Evolutionary conservation across 768 basidiomycete species (phyloP), one percentile per base, ranked within the genome.

Genomic region (Mycena capillaripes): DNA sequence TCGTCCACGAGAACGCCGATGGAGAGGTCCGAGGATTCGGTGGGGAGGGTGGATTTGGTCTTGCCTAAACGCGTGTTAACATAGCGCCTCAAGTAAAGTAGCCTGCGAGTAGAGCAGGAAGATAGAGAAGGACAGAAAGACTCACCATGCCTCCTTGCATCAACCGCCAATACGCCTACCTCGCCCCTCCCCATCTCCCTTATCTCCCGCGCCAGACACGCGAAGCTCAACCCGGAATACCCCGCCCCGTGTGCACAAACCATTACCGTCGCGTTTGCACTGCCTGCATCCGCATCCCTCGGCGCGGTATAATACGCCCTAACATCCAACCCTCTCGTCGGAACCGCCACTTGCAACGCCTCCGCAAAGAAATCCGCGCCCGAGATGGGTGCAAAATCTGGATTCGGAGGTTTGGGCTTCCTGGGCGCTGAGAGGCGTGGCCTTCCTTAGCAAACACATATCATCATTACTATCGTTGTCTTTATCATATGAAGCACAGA

Each of bases 231-330:
- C 0, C 91, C 98, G 0, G 93, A 92, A 79, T 96, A 96, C 17
- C 98, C 98, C 0, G 96, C 97, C 1, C 98, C 98, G 76, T 99
- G 97, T 77, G 98, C 97, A 82, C 95, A 97, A 7, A 98, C 88
- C 79, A 99, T 89, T 4, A 97, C 90, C 0, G 93, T 92, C 40
- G 10, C 21, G 1, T 16, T 16, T 25, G 23, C 38, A 6, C 48
- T n/a, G 4, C 48, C 48, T 50, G n/a, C 25, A 25, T 14, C 48
- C 25, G 83, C 74, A 34, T 82, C 80, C 57, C 86, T 9, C 12
- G 42, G 42, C 3, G 42, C 86, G 2, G 95, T 93, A 79, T 97
- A 94, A 82, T 98, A 98, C 12, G 91, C 92, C 34, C 97, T 87
- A 75, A 91, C 89, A 57, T 93, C 91, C 6, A 95, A 89, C 23